Evolutionary conservation across 2,329 filamentous ascomycete genomes (phyloP).

Genomic region (Aspergillus pseudonomiae): DNA sequence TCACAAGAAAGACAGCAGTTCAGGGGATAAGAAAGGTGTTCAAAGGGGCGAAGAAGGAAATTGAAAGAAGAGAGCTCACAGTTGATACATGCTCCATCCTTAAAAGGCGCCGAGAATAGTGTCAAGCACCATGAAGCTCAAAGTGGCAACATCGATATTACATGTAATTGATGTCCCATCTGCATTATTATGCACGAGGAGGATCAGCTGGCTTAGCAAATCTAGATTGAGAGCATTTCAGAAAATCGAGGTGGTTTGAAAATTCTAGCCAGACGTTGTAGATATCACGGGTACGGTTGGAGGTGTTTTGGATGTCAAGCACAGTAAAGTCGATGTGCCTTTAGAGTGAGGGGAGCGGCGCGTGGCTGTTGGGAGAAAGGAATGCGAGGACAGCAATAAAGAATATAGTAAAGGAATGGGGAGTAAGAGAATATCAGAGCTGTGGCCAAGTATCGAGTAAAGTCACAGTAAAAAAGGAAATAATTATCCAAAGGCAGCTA

Average conservation of each 20-base stretch:
- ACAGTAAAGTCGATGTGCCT: conserved; percentile 12
- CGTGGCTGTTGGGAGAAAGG: conserved; percentile 14
- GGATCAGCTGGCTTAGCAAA: conserved; percentile 21
- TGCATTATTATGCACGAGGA: conserved; percentile 31
- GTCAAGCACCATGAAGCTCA: conserved; percentile 36
- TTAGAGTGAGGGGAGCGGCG: conserved; percentile 18
- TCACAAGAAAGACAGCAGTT: not conserved
- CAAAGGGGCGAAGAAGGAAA: conserved; percentile 2
- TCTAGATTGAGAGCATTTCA: conserved; percentile 16
- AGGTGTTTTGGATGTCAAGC: conserved; percentile 5
- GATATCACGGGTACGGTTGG: conserved; percentile 7
- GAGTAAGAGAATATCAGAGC: conserved; percentile 8
- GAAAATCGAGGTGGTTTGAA: not conserved
- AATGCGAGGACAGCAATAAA: conserved; percentile 8
- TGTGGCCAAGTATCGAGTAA: not conserved
- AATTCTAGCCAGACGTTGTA: conserved; percentile 5
- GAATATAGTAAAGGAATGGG: conserved; percentile 20
- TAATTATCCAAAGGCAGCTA: not conserved
- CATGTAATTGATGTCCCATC: conserved; percentile 38
- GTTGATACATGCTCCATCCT: conserved; percentile 48
- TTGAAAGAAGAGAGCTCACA: conserved; percentile 29
- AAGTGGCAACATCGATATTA: conserved; percentile 34
- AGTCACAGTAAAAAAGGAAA: conserved; percentile 1
- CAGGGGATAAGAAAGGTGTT: not conserved
- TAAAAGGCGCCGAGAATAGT: conserved; percentile 32